A percentile compares a stretch with the other conserved stretches of the same genome.
These are phyloP conservation scores for Xerocomus minutiporus DNA, from an alignment of 1,284 basidiomycete species.

Conservation along the genomic window DNA sequence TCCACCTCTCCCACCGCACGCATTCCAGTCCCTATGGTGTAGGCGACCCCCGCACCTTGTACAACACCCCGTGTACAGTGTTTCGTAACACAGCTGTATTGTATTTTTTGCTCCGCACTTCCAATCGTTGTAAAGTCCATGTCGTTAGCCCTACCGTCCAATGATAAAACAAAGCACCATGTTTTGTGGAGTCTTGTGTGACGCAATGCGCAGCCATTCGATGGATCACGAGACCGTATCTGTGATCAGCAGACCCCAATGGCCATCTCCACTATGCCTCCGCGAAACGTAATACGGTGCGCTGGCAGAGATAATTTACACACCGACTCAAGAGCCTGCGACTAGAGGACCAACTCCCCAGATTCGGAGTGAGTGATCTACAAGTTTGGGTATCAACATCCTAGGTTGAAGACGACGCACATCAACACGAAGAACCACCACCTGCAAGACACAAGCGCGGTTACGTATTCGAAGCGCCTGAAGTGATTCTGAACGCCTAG, in stretches of 20 bases:
- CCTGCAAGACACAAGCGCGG: no score
- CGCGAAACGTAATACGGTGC: background rate
- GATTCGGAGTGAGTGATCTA: no score
- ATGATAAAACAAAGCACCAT: background rate
- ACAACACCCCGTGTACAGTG: conserved; percentile 10
- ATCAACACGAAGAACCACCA: no score
- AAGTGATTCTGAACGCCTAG: no score
- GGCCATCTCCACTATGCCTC: background rate
- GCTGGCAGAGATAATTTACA: background rate
- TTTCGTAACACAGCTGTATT: conserved; percentile 17
- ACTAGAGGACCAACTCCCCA: background rate
- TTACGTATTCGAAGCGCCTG: no score
- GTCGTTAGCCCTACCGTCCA: background rate
- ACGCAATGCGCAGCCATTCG: background rate
- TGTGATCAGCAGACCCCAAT: background rate
- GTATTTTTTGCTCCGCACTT: conserved; percentile 10
- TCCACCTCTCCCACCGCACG: conserved; percentile 55
- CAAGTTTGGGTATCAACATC: no score
- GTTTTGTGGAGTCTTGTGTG: background rate
- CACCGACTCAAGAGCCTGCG: background rate
- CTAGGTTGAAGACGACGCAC: no score
- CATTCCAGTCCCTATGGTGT: conserved; percentile 37
- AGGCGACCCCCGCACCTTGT: conserved; percentile 7
- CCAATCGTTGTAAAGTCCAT: background rate
- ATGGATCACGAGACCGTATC: background rate